Conservation (phyloP, 2,329 filamentous ascomycete genomes). For the Pezicula carpinea region DNA sequence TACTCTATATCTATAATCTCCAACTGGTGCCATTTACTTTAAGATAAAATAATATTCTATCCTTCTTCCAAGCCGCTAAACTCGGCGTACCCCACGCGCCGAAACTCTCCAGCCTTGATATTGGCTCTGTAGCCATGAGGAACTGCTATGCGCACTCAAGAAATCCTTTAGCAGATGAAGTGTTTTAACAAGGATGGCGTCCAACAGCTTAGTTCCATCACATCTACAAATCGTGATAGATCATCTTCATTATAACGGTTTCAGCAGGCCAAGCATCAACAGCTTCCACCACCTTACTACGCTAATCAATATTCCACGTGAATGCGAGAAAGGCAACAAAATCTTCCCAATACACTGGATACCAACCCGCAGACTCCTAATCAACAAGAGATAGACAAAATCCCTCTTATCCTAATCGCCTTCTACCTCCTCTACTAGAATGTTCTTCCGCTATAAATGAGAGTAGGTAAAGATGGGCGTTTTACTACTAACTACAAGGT, state of each 20-base stretch:
- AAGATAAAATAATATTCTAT: too few species aligned
- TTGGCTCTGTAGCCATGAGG: background rate
- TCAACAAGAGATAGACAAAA: slow-evolving; percentile 10
- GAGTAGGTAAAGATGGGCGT: slow-evolving; percentile 13
- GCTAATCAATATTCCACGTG: slow-evolving; percentile 17
- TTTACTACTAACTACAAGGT: slow-evolving; percentile 4
- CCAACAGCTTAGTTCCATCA: background rate
- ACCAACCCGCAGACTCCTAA: slow-evolving; percentile 16
- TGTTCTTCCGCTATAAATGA: slow-evolving; percentile 16
- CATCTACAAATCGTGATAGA: slow-evolving; percentile 11
- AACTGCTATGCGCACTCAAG: background rate
- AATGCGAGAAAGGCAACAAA: slow-evolving; percentile 12
- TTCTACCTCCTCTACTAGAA: slow-evolving; percentile 7
- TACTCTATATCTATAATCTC: too few species aligned
- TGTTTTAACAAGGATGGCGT: background rate
- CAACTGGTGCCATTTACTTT: too few species aligned
- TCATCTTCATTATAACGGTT: slow-evolving; percentile 10
- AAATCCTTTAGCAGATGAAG: background rate
- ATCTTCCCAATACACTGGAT: slow-evolving; percentile 18
- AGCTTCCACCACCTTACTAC: slow-evolving; percentile 5
- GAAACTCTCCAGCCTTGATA: background rate
- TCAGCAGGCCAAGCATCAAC: slow-evolving; percentile 14
- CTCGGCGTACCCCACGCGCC: too few species aligned
- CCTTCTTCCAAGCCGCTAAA: too few species aligned
- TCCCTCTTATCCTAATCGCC: background rate